These are phyloP conservation scores for Mortierella hygrophila DNA, from an alignment of 192 early-diverging fungal genomes.

Conservation along the genomic window DNA sequence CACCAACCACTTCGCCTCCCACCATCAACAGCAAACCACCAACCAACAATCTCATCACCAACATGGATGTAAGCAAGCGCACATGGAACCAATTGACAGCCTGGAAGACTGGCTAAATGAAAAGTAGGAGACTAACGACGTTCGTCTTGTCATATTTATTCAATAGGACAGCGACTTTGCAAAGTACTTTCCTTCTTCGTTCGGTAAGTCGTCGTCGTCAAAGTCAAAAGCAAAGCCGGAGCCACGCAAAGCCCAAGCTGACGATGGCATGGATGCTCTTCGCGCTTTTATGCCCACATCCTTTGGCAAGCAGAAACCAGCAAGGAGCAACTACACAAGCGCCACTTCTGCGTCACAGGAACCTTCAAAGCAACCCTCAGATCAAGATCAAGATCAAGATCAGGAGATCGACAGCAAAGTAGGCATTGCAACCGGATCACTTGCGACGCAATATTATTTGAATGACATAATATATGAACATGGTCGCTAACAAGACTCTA, in stretches of 20 bases:
- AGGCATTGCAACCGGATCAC: background rate
- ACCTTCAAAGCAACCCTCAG: conserved; percentile 35
- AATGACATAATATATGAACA: background rate
- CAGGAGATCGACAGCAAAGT: conserved; percentile 17
- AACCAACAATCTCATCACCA: background rate
- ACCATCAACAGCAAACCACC: background rate
- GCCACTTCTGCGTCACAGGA: background rate
- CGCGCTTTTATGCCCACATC: conserved; percentile 64
- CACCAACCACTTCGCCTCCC: conserved; percentile 3
- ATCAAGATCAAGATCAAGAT: conserved; percentile 58
- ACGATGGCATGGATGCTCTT: conserved; percentile 58
- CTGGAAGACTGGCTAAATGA: background rate
- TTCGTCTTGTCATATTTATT: background rate
- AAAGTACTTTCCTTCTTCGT: conserved; percentile 59
- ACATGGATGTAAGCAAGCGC: conserved; percentile 25
- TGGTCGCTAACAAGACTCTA: background rate
- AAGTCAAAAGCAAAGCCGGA: conserved; percentile 34
- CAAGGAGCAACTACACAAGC: conserved; percentile 13
- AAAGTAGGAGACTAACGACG: background rate
- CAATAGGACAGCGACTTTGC: conserved; percentile 63
- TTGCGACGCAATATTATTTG: background rate
- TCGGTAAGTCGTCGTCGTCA: conserved; percentile 47
- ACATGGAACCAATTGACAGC: background rate
- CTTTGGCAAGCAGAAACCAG: conserved; percentile 62
- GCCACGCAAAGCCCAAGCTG: conserved; percentile 18